A percentile compares a stretch with the other conserved stretches of the same genome.
Evolutionary conservation across 345 rosid species (phyloP).

Genomic region (Abelmoschus esculentus): DNA sequence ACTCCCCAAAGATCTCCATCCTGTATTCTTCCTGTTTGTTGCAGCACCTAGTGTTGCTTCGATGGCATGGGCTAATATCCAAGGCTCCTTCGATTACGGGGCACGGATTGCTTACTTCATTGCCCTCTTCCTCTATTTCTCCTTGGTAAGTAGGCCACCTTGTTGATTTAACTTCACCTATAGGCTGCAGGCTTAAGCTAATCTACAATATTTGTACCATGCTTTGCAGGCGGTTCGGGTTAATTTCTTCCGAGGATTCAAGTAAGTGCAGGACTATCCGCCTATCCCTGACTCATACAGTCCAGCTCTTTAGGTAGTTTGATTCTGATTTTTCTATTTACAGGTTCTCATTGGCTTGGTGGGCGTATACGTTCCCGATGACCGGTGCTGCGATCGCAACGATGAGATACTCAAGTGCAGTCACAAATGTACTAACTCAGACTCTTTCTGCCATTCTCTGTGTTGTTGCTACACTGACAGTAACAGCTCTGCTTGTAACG

Average conservation of each 20-base stretch:
- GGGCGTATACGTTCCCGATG: conserved; percentile 93
- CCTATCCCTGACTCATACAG: neutral
- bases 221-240: conserved; percentile 56
- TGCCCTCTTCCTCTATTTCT: conserved; percentile 75
- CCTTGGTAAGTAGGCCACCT: conserved; percentile 40
- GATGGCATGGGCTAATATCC: conserved; percentile 78
- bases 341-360: conserved; percentile 87
- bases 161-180: neutral
- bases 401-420: conserved; percentile 51
- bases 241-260: conserved; percentile 77
- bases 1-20: conserved; percentile 88
- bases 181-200: neutral
- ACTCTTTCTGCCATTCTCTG: conserved; percentile 39
- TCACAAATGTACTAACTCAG: conserved; percentile 33
- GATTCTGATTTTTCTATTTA: conserved; percentile 3
- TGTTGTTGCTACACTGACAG: conserved; percentile 38
- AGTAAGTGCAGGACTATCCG: conserved; percentile 22
- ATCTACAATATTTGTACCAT: neutral
- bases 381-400: conserved; percentile 64
- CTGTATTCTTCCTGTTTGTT: conserved; percentile 83
- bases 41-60: conserved; percentile 94
- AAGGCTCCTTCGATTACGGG: conserved; percentile 62
- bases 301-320: neutral
- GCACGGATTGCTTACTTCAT: conserved; percentile 73
- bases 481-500: conserved; percentile 37